Percentiles rank a stretch among this genome's conserved stretches.
Conservation (phyloP, 768 basidiomycete genomes). For the Tremella yokohamensis region DNA sequence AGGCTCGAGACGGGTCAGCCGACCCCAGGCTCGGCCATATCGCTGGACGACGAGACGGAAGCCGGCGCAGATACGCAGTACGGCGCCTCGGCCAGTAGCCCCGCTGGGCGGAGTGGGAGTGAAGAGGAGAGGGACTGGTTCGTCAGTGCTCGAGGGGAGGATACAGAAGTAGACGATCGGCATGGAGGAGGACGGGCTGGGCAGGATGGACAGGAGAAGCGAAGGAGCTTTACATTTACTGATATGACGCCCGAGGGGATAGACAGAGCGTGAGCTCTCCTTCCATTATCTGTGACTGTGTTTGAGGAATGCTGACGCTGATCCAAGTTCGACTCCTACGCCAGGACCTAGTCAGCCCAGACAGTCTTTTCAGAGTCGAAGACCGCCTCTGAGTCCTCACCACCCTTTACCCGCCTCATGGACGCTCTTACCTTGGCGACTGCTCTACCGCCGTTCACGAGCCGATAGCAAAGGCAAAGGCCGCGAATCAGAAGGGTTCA, state of each 20-base stretch:
- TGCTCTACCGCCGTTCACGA: slow-evolving; percentile 6
- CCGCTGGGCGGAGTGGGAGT: slow-evolving; percentile 18
- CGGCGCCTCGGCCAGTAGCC: slow-evolving; percentile 33
- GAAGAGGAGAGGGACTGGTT: slow-evolving; percentile 27
- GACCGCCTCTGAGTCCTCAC: neutral
- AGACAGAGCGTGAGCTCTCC: slow-evolving; percentile 8
- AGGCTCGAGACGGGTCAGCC: neutral
- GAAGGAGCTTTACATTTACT: slow-evolving; percentile 3
- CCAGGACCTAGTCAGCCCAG: neutral
- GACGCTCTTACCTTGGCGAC: neutral
- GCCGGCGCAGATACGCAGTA: slow-evolving; percentile 21
- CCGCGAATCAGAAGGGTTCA: slow-evolving; percentile 5
- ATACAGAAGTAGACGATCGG: slow-evolving; percentile 32
- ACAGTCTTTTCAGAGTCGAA: neutral
- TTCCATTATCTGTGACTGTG: neutral
- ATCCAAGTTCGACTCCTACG: neutral
- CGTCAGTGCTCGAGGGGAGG: slow-evolving; percentile 15
- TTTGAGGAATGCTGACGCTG: neutral
- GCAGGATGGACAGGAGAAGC: neutral
- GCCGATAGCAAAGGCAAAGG: slow-evolving; percentile 12
- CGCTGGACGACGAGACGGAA: slow-evolving; percentile 6
- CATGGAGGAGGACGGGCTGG: slow-evolving; percentile 6
- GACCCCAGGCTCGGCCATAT: slow-evolving; percentile 3
- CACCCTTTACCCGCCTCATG: slow-evolving; percentile 8
- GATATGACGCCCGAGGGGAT: neutral